These are phyloP conservation scores for Entomortierella lignicola DNA, from an alignment of 192 early-diverging fungal genomes.

Conservation along the genomic window DNA sequence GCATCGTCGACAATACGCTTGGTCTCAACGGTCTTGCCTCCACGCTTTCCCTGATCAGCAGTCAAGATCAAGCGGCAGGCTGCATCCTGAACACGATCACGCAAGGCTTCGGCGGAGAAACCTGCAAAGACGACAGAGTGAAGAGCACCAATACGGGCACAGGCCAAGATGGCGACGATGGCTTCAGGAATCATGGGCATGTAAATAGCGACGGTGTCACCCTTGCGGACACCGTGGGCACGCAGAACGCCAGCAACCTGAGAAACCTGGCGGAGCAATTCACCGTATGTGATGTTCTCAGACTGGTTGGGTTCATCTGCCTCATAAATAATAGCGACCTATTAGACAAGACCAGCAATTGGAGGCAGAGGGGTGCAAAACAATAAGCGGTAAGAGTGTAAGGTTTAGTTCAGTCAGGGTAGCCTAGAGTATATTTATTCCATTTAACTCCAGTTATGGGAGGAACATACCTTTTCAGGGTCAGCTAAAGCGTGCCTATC, in stretches of 20 bases:
- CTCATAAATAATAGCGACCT: slow-evolving; percentile 89
- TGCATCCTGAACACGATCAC: slow-evolving; percentile 91
- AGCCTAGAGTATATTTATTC: no score
- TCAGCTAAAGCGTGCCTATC: slow-evolving; percentile 88
- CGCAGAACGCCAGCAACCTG: slow-evolving; percentile 88
- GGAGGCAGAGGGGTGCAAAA: not conserved
- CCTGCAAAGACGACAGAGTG: slow-evolving; percentile 98
- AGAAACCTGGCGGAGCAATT: slow-evolving; percentile 86
- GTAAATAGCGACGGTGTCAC: slow-evolving; percentile 96
- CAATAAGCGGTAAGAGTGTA: slow-evolving; percentile 5
- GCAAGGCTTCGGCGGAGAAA: slow-evolving; percentile 92
- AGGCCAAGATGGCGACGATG: slow-evolving; percentile 92
- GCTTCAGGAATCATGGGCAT: slow-evolving; percentile 99
- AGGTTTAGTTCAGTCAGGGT: no score
- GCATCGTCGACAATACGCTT: slow-evolving; percentile 97
- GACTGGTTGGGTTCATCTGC: slow-evolving; percentile 87
- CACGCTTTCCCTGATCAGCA: slow-evolving; percentile 93
- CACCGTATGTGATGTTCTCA: slow-evolving; percentile 84
- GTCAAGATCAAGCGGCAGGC: slow-evolving; percentile 87
- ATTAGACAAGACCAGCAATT: not conserved
- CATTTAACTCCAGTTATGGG: no score
- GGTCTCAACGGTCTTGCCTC: slow-evolving; percentile 87
- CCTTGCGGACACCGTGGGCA: slow-evolving; percentile 87
- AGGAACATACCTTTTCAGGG: slow-evolving; percentile 71
- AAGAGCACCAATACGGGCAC: slow-evolving; percentile 90